phyloP scores from a whole-genome alignment of 257 asterid genomes.

The Apocynum venetum region DNA sequence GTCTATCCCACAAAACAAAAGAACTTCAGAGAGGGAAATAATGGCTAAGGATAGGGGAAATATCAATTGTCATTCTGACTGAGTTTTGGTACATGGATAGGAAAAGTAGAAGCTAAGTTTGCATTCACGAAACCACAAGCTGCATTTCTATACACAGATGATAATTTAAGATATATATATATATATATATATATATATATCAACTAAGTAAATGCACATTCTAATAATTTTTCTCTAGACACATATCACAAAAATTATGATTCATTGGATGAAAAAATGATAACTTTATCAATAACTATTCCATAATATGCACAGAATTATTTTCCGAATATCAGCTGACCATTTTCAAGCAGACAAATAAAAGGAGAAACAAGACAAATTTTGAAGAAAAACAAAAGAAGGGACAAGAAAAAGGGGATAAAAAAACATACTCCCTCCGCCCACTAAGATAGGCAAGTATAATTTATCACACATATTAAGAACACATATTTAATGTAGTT shows the following conservation, averaged over 20 bases:
- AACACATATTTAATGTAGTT: too few species aligned
- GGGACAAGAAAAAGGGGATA: background rate
- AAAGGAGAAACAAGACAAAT: background rate
- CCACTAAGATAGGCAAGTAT: too few species aligned
- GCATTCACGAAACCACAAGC: background rate
- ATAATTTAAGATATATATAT: background rate
- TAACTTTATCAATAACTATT: background rate
- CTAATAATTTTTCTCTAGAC: background rate
- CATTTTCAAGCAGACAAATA: background rate
- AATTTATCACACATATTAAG: background rate
- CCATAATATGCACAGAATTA: background rate
- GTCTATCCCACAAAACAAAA: background rate
- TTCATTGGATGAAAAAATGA: background rate
- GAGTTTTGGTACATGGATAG: background rate
- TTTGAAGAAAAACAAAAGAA: background rate
- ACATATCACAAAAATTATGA: background rate
- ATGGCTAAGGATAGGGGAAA: background rate
- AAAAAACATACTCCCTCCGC: too few species aligned
- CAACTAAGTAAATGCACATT: background rate
- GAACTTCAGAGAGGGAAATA: background rate
- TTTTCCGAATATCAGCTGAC: background rate
- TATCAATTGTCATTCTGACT: background rate
- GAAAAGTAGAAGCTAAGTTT: background rate
- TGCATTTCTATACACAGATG: background rate
- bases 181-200: too few species aligned